Base-by-base conservation (phyloP, 352 stramenopile genomes). In the Phytopythium ostracodes region DNA sequence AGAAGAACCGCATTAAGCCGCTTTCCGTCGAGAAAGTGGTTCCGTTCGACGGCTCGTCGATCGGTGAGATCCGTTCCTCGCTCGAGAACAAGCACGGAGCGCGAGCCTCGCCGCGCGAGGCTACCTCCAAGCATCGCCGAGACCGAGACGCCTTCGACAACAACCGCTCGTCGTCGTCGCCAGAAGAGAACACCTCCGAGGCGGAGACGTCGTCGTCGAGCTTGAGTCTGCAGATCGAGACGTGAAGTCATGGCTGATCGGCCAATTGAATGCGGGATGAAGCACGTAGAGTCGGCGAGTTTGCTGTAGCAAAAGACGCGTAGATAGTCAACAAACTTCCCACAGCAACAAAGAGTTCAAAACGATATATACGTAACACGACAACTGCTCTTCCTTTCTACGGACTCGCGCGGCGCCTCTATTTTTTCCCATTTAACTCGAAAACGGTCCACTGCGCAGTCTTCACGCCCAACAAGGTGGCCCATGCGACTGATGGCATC, bases 21-120 rank as follows among this genome's bases (percentile, higher is more conserved):
- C 46, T 35, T 1, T 57, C 68, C 6, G 52, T 59, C 9, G 71
- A 75, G 51, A 60, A 60, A 2, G 55, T 77, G n/a, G 59, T 75
- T 35, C 71, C 77, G 14, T 88, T 91, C 29, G 79, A 88, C 53
- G 68, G 60, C 35, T 65, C 71, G 11, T 85, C 79, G 6, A 74
- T 89, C 24, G 78, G 71, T 24, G 79, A 87, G 63, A 87, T 89
- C 59, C 80, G 78, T 36, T 71, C 66, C 6, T 73, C 84, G 59
- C 62, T 91, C 33, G 68, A 77, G 44, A 77, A 66, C 12, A 89
- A 87, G 62, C 78, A 91, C 59, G 60, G 59, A 15, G 56, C 55
- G 11, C 59, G 62, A 35, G 56, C 67, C 10, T 53, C 60, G 11
- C 25, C 44, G 11, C 54, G 46, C 9, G 22, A 22, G 12, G 66